phyloP scores from a whole-genome alignment of 106 monocot genomes.

The Acorus calamus region DNA sequence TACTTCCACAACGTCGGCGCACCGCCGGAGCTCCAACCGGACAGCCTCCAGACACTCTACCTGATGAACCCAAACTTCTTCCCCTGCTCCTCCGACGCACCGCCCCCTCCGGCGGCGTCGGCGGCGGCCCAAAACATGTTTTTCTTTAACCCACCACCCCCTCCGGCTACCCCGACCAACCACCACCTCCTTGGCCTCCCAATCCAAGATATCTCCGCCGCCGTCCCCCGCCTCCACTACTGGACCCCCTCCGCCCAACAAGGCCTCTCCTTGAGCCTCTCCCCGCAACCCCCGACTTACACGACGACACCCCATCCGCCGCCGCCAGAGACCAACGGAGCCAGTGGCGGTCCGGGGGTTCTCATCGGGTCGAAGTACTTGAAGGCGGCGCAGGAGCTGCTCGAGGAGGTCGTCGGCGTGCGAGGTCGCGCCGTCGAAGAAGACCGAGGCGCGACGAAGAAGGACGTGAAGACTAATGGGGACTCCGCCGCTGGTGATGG shows the following conservation, averaged over 20 bases:
- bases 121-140: conserved; percentile 1
- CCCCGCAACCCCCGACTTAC: conserved; percentile 13
- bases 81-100: conserved; percentile 5
- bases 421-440: no score
- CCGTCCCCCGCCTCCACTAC: conserved; percentile 7
- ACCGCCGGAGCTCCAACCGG: conserved; percentile 19
- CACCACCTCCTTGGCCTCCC: background rate
- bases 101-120: background rate
- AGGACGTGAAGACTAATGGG: no score
- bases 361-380: conserved; percentile 80
- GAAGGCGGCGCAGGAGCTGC: conserved; percentile 70
- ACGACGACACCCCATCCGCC: conserved; percentile 7
- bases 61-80: conserved; percentile 29
- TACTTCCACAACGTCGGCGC: conserved; percentile 17
- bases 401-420: no score
- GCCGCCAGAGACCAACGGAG: background rate
- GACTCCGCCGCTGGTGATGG: no score
- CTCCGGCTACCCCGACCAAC: conserved; percentile 4
- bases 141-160: conserved; percentile 5
- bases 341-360: conserved; percentile 29
- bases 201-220: no score
- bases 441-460: no score
- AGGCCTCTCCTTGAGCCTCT: conserved; percentile 26
- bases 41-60: conserved; percentile 34
- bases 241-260: conserved; percentile 17